Percentiles rank a stretch among this genome's conserved stretches.
Conservation (phyloP, 148 eudicot genomes). For the Beta vulgaris region DNA sequence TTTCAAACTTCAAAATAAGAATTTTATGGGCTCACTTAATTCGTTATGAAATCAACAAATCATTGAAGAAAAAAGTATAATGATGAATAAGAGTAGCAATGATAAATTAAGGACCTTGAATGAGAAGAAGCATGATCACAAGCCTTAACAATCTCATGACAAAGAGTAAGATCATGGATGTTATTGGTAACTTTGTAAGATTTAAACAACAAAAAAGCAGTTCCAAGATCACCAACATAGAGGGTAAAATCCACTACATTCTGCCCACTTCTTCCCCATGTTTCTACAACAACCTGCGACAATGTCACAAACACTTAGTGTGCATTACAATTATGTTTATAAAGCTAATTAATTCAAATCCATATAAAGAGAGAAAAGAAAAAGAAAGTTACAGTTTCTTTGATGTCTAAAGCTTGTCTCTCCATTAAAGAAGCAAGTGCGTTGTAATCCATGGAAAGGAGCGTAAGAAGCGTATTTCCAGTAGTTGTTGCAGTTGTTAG, state of each 20-base stretch:
- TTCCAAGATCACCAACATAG: slow-evolving; percentile 59
- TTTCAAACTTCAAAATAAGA: too few relatives aligned
- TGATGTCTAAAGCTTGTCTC: slow-evolving; percentile 17
- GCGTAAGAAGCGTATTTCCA: background rate
- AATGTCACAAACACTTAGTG: slow-evolving; percentile 21
- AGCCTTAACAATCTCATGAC: slow-evolving; percentile 58
- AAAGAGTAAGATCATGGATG: slow-evolving; percentile 41
- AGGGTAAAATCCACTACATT: slow-evolving; percentile 40
- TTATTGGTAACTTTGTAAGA: slow-evolving; percentile 45
- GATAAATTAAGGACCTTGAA: slow-evolving; percentile 29
- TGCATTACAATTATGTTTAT: background rate
- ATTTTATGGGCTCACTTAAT: too few relatives aligned
- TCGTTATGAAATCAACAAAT: too few relatives aligned
- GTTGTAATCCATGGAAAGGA: slow-evolving; percentile 18
- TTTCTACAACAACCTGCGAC: slow-evolving; percentile 37
- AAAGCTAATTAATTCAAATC: too few relatives aligned
- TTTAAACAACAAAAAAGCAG: slow-evolving; percentile 54
- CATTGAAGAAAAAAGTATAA: background rate
- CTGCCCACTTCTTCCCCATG: slow-evolving; percentile 42
- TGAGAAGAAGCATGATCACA: slow-evolving; percentile 48
- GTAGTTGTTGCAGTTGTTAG: background rate
- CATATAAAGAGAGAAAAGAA: background rate
- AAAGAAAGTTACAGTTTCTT: slow-evolving; percentile 8
- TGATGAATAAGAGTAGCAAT: background rate
- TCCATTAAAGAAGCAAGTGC: slow-evolving; percentile 16